Evolutionary conservation across 306 rosid species (phyloP), one percentile per base, ranked within the genome.

Genomic region (Fagus sylvatica): DNA sequence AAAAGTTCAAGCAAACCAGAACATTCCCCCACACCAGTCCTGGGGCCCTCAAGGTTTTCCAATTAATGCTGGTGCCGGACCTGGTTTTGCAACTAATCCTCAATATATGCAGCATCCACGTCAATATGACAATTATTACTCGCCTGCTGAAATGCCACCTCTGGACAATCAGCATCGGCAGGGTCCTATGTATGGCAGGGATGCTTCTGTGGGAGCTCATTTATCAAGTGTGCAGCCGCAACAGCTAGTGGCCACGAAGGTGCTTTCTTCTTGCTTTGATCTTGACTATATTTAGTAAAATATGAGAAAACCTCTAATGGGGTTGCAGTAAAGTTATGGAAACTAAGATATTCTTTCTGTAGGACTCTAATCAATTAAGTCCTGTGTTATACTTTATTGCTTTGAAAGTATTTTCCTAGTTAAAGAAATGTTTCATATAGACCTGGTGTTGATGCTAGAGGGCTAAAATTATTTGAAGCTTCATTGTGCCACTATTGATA

Each of bases 41-140:
- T 87, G 91, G 91, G 91, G 89, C 60, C 87, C 87, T 61, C 89
- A 82, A 80, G 86, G 89, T 60, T 88, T 88, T 83, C 79, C 83
- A 28, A 76, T 82, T 17, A 56, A 76, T 68, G 85, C 53, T 34
- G 61, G 37, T 49, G 79, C 86, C 43, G 84, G 86, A 73, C 87
- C 87, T 73, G 83, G 75, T 53, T 88, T 83, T 83, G 79, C 87
- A n/a, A 83, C 91, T 32, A 88, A 83, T 78, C 82, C 83, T 78
- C 90, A 86, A 69, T 83, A 80, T 75, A 76, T 86, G 85, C 87
- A 83, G 30, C 84, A 84, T 59, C 65, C 87, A 43, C 90, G 71
- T 78, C 85, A 81, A 81, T 83, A 80, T 73, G 90, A 83, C 67
- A 86, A 75, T 56, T 83, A 86, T 79, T 86, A 83, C 64, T 87